Conservation (phyloP, 352 stramenopile species). For the Globisporangium camurandrum region DNA sequence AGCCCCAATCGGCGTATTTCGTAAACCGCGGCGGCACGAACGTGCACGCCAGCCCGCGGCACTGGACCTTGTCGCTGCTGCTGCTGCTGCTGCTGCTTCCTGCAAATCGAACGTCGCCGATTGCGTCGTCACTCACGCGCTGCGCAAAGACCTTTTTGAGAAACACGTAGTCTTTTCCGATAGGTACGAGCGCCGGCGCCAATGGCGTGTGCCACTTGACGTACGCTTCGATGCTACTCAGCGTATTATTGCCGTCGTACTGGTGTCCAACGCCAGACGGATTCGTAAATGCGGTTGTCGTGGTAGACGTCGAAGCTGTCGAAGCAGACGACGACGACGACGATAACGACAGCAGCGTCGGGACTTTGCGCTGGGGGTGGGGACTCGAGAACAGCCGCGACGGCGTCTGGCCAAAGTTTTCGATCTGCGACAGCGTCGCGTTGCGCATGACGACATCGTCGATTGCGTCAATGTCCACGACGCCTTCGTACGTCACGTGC, state of each 20-base stretch:
- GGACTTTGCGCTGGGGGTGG: conserved; percentile 58
- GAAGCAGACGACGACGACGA: not conserved
- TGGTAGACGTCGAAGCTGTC: not conserved
- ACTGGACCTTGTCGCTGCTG: conserved; percentile 73
- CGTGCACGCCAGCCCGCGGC: conserved; percentile 26
- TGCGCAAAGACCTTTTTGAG: conserved; percentile 41
- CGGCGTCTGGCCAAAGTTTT: conserved; percentile 88
- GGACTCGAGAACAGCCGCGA: conserved; percentile 62
- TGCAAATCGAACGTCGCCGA: conserved; percentile 49
- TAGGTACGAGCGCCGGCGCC: conserved; percentile 53
- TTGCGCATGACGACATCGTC: conserved; percentile 86
- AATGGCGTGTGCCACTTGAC: conserved; percentile 73
- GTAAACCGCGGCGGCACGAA: conserved; percentile 65
- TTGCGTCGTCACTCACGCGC: conserved; percentile 27
- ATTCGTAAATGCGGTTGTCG: not conserved
- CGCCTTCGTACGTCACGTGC: conserved; percentile 80
- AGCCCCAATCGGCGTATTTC: conserved; percentile 69
- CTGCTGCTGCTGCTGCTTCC: too few species aligned
- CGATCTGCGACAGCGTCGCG: conserved; percentile 88
- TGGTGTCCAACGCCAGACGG: conserved; percentile 21
- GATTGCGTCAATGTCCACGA: conserved; percentile 74
- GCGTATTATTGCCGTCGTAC: conserved; percentile 49
- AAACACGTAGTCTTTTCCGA: conserved; percentile 75
- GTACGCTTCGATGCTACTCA: conserved; percentile 58
- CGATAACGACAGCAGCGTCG: conserved; percentile 16